Percentiles rank a stretch among this genome's conserved stretches.
phyloP scores from a whole-genome alignment of 2,329 filamentous ascomycete species.

The Alternaria arbusti region DNA sequence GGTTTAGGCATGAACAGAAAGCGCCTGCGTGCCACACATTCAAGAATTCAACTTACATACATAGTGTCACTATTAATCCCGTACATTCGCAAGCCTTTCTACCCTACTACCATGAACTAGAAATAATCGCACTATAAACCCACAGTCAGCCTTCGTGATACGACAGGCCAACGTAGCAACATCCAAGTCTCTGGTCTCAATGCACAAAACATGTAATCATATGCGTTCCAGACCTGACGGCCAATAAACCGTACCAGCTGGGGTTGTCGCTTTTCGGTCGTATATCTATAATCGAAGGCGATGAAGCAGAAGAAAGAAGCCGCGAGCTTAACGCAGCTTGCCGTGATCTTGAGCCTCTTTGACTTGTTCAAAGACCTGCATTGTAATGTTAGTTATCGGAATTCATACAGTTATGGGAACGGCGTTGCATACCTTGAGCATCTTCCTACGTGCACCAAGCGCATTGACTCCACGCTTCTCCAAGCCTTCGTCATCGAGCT shows the following conservation, averaged over 20 bases:
- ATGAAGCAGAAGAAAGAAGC: conserved; percentile 1
- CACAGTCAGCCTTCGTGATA: conserved; percentile 5
- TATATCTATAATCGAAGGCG: conserved; percentile 26
- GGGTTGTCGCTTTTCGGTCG: conserved; percentile 27
- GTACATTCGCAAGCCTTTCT: neutral
- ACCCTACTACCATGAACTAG: conserved; percentile 11
- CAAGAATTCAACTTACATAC: neutral
- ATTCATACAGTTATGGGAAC: neutral
- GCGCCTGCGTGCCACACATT: neutral
- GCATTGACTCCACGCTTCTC: conserved; percentile 95
- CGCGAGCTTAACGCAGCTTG: conserved; percentile 42
- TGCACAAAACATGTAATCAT: conserved; percentile 25
- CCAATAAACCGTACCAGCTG: conserved; percentile 32
- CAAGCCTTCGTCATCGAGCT: conserved; percentile 89
- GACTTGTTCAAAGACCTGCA: conserved; percentile 90
- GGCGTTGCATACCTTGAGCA: conserved; percentile 80
- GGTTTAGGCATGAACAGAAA: neutral
- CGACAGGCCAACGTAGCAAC: conserved; percentile 15
- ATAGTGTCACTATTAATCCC: conserved; percentile 1
- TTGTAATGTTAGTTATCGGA: conserved; percentile 37
- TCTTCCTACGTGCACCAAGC: conserved; percentile 91
- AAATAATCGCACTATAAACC: conserved; percentile 12
- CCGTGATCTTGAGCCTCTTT: conserved; percentile 64
- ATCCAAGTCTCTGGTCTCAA: conserved; percentile 9
- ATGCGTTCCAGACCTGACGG: conserved; percentile 34